A percentile compares a stretch with the other conserved stretches of the same genome.
phyloP scores from a whole-genome alignment of 768 basidiomycete genomes.

The Chlorophyllum brunneum region DNA sequence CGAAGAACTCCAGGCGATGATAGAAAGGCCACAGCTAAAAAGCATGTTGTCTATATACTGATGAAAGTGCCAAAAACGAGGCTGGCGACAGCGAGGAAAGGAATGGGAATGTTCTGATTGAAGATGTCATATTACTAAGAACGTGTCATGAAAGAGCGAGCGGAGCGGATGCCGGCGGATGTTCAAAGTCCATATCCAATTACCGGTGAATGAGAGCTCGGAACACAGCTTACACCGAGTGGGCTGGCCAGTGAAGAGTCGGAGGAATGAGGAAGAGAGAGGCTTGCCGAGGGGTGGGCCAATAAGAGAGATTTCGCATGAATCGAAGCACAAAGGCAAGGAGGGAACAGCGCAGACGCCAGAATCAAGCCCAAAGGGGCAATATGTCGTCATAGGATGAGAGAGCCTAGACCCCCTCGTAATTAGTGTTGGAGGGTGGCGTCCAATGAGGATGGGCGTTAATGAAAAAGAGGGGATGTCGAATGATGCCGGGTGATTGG shows the following conservation, averaged over 20 bases:
- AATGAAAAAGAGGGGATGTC: not conserved
- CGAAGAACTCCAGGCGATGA: too few relatives aligned
- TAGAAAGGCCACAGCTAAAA: too few relatives aligned
- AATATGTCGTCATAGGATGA: not conserved
- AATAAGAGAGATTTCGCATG: not conserved
- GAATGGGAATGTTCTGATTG: not conserved
- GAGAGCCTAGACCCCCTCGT: not conserved
- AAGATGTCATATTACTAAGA: not conserved
- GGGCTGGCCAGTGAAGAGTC: too few relatives aligned
- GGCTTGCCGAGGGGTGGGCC: not conserved
- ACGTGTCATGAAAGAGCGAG: not conserved
- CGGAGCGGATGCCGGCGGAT: not conserved
- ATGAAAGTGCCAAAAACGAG: too few relatives aligned
- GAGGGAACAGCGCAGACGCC: too few relatives aligned
- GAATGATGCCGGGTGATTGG: too few relatives aligned
- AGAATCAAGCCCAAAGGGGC: not conserved
- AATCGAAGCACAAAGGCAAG: not conserved
- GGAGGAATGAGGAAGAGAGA: too few relatives aligned
- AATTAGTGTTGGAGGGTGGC: slow-evolving; percentile 2
- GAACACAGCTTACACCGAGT: too few relatives aligned
- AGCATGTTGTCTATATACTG: too few relatives aligned
- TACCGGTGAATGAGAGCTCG: too few relatives aligned
- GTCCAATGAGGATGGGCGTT: not conserved
- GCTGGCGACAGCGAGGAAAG: not conserved
- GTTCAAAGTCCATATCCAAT: too few relatives aligned